Percentiles rank a stretch among this genome's conserved stretches.
These are phyloP conservation scores for Thielaviopsis populi DNA, from an alignment of 2,329 filamentous ascomycete species.

Conservation along the genomic window DNA sequence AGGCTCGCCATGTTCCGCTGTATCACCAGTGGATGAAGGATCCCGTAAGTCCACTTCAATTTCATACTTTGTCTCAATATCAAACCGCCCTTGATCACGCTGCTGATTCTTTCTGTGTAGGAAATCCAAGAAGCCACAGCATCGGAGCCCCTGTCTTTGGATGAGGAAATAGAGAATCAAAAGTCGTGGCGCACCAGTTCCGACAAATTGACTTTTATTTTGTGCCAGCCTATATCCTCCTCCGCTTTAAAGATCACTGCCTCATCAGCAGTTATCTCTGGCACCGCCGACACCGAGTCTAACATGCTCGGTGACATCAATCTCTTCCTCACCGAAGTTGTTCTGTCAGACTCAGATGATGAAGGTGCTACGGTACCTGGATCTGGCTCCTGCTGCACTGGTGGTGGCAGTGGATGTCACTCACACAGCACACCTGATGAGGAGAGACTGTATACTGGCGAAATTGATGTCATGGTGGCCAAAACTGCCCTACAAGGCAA, in stretches of 20 bases:
- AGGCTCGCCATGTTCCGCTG: constrained; percentile 59
- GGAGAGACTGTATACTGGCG: constrained; percentile 38
- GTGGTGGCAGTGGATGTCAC: constrained; percentile 19
- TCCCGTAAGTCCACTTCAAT: constrained; percentile 33
- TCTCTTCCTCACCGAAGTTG: constrained; percentile 51
- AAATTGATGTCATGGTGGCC: constrained; percentile 82
- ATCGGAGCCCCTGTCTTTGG: constrained; percentile 65
- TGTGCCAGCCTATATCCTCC: constrained; percentile 40
- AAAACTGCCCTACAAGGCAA: constrained; percentile 37
- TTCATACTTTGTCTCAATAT: not conserved
- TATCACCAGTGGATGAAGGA: constrained; percentile 94
- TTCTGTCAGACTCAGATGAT: constrained; percentile 30
- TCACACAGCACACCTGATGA: constrained; percentile 5
- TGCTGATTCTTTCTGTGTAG: not conserved
- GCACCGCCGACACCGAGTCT: constrained; percentile 37
- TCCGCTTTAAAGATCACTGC: not conserved
- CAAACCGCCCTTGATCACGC: not conserved
- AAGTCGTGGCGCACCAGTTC: constrained; percentile 63
- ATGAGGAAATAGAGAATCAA: constrained; percentile 84
- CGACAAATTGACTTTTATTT: constrained; percentile 88
- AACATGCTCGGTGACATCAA: constrained; percentile 64
- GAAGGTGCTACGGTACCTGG: constrained; percentile 20
- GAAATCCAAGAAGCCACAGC: constrained; percentile 76
- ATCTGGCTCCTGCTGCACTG: constrained; percentile 18
- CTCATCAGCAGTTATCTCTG: constrained; percentile 14